Evolutionary conservation across 139 green algal genomes (phyloP).

Genomic region (Pleodorina starrii): DNA sequence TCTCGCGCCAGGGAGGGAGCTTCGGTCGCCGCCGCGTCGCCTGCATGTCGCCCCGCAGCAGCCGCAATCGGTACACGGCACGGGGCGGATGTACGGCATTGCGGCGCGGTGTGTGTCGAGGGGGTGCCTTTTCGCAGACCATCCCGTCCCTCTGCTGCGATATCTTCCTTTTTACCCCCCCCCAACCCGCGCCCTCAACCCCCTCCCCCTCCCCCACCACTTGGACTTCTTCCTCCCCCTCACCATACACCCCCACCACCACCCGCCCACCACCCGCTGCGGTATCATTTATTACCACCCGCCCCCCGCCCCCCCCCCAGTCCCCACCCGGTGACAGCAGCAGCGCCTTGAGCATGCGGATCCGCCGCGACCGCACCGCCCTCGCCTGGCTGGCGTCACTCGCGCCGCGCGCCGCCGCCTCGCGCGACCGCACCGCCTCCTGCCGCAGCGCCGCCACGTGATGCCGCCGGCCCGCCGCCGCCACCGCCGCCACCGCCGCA

Average conservation of each 20-base stretch:
- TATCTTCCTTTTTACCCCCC: too few relatives aligned
- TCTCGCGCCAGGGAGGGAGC: not conserved
- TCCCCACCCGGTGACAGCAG: slow-evolving; percentile 27
- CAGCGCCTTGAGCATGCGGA: slow-evolving; percentile 72
- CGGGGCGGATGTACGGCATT: too few relatives aligned
- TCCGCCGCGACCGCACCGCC: slow-evolving; percentile 62
- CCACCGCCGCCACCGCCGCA: slow-evolving; percentile 18
- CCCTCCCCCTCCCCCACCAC: not conserved
- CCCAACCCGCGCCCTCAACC: too few relatives aligned
- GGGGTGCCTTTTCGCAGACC: too few relatives aligned
- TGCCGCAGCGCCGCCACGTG: slow-evolving; percentile 17
- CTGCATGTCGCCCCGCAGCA: too few relatives aligned
- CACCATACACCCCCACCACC: not conserved
- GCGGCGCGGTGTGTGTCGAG: too few relatives aligned
- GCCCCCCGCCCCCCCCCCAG: too few relatives aligned
- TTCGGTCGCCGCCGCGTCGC: not conserved
- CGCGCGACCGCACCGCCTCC: not conserved
- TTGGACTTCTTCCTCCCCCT: too few relatives aligned
- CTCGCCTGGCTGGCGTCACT: slow-evolving; percentile 48
- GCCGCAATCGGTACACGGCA: too few relatives aligned
- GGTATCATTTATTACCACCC: too few relatives aligned
- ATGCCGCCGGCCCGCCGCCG: not conserved
- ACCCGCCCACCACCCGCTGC: not conserved
- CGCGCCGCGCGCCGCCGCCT: slow-evolving; percentile 58
- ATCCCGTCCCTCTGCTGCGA: too few relatives aligned